Percentiles rank a stretch among this genome's conserved stretches.
phyloP scores from a whole-genome alignment of 352 stramenopile species.

The Phytopythium kandeliae region DNA sequence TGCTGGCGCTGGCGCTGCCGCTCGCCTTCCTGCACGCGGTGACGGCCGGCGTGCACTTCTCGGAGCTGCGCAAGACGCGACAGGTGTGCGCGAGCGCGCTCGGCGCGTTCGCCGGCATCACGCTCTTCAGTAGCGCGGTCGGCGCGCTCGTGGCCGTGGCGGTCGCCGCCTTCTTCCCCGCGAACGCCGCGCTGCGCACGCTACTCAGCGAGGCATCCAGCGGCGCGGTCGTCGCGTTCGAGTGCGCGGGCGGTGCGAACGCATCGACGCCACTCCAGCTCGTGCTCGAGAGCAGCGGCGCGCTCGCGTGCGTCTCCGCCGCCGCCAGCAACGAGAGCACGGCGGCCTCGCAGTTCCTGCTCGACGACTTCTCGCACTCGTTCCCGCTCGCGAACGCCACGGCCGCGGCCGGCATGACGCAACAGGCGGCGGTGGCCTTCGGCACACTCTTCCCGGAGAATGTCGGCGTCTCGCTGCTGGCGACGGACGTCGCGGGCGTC shows the following conservation, averaged over 20 bases:
- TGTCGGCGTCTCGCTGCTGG: conserved; percentile 17
- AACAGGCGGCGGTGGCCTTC: conserved; percentile 21
- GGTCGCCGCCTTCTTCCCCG: conserved; percentile 28
- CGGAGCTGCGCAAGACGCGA: conserved; percentile 29
- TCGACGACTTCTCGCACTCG: conserved; percentile 42
- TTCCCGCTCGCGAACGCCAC: conserved; percentile 13
- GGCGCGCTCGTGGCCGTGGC: conserved; percentile 36
- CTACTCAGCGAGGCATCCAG: conserved; percentile 10
- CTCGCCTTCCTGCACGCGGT: conserved; percentile 9
- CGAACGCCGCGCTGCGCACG: conserved; percentile 14
- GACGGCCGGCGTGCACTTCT: conserved; percentile 31
- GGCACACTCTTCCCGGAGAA: conserved; percentile 29
- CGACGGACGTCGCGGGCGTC: conserved; percentile 31
- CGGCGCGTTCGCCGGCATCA: conserved; percentile 27
- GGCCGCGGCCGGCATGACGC: conserved; percentile 12
- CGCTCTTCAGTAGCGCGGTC: conserved; percentile 38
- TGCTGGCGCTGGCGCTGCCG: conserved; percentile 37
- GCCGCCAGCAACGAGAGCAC: conserved; percentile 22
- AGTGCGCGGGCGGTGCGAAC: conserved; percentile 13
- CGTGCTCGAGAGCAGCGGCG: conserved; percentile 28
- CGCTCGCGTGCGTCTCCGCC: conserved; percentile 18
- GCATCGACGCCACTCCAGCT: conserved; percentile 18
- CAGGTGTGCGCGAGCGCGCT: conserved; percentile 20
- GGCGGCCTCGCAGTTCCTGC: conserved; percentile 25
- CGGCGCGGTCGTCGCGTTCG: conserved; percentile 8